A percentile compares a stretch with the other conserved stretches of the same genome.
Evolutionary conservation across 352 stramenopile genomes (phyloP).

Genomic region (Vaucheria bursata): DNA sequence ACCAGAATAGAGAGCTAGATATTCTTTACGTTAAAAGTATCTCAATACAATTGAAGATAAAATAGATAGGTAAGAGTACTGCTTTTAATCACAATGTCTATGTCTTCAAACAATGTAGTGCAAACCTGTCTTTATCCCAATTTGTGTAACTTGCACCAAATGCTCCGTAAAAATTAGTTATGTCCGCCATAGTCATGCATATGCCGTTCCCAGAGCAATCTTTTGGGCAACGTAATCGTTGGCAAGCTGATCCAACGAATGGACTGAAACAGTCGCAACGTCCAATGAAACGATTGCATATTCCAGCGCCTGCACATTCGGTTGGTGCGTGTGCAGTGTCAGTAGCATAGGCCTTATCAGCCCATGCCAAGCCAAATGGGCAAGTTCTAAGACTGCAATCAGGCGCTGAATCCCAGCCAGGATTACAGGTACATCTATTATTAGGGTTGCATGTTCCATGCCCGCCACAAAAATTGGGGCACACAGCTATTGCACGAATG

Average conservation of each 20-base stretch:
- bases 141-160: constrained; percentile 63
- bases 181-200: constrained; percentile 43
- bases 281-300: constrained; percentile 63
- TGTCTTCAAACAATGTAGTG: neutral
- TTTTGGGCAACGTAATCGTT: constrained; percentile 50
- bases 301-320: constrained; percentile 72
- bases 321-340: constrained; percentile 53
- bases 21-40: no score
- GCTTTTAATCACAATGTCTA: neutral
- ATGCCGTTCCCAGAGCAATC: constrained; percentile 38
- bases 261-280: constrained; percentile 67
- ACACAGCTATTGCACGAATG: constrained; percentile 21
- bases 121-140: constrained; percentile 62
- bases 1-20: no score
- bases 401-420: constrained; percentile 57
- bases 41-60: no score
- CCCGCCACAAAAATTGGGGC: constrained; percentile 38
- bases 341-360: constrained; percentile 61
- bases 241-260: constrained; percentile 63
- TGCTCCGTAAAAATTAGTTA: constrained; percentile 46
- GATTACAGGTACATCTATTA: constrained; percentile 58
- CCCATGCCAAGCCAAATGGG: constrained; percentile 61
- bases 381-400: constrained; percentile 62
- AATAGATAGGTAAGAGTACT: no score
- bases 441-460: constrained; percentile 32